phyloP scores from a whole-genome alignment of 2,329 filamentous ascomycete genomes.

The Pseudogymnoascus sp. region DNA sequence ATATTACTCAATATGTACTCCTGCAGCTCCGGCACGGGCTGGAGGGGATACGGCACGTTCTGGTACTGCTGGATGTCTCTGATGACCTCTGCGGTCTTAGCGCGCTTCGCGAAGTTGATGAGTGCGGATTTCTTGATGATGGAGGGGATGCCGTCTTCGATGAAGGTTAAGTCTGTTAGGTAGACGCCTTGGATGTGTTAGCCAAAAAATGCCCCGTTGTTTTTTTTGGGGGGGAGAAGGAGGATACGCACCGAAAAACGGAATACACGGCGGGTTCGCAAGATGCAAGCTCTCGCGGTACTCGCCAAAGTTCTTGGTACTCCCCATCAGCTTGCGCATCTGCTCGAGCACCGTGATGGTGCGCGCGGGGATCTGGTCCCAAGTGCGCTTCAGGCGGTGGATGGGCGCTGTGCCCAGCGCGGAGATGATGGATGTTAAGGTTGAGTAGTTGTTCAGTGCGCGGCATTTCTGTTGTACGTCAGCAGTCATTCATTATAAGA shows the following conservation, averaged over 20 bases:
- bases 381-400: constrained; percentile 84
- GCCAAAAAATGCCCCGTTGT: not conserved
- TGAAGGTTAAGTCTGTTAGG: constrained; percentile 93
- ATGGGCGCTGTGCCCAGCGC: constrained; percentile 92
- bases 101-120: constrained; percentile 97
- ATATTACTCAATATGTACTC: constrained; percentile 97
- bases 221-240: not conserved
- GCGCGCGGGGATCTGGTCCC: constrained; percentile 84
- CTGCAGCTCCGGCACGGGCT: constrained; percentile 83
- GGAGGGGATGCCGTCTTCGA: constrained; percentile 94
- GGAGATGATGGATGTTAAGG: constrained; percentile 93
- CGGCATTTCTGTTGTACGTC: constrained; percentile 64
- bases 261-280: constrained; percentile 93
- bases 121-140: constrained; percentile 92
- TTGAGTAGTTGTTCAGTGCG: constrained; percentile 89
- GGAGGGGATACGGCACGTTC: constrained; percentile 89
- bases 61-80: constrained; percentile 98
- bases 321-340: constrained; percentile 92
- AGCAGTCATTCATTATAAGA: no score
- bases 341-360: constrained; percentile 73
- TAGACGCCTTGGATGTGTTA: constrained; percentile 62
- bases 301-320: constrained; percentile 95
- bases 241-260: constrained; percentile 75
- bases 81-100: constrained; percentile 97
- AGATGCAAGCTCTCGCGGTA: constrained; percentile 89